These are phyloP conservation scores for Erodium maritimum DNA, from an alignment of 345 rosid genomes.

Conservation along the genomic window DNA sequence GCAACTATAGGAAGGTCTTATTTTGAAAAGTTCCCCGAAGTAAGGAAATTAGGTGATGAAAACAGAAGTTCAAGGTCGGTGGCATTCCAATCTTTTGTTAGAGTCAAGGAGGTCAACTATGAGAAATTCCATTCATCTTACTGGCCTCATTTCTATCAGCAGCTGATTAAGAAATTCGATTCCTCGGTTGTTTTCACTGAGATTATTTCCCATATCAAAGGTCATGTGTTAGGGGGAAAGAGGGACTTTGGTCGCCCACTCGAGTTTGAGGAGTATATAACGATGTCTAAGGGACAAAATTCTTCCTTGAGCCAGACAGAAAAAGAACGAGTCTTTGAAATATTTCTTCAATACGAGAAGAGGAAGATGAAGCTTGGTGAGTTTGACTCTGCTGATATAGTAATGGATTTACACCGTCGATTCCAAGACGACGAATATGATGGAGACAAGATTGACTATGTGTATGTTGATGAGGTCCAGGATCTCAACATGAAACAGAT, in stretches of 20 bases:
- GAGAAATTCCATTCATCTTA: slow-evolving; percentile 34
- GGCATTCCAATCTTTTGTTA: slow-evolving; percentile 19
- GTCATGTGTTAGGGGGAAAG: slow-evolving; percentile 13
- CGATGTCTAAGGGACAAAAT: slow-evolving; percentile 21
- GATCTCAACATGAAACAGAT: slow-evolving; percentile 50
- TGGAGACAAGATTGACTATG: slow-evolving; percentile 31
- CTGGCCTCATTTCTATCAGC: slow-evolving; percentile 38
- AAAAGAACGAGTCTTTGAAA: slow-evolving; percentile 27
- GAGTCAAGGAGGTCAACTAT: slow-evolving; percentile 31
- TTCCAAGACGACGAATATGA: slow-evolving; percentile 14
- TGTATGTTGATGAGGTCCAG: slow-evolving; percentile 54
- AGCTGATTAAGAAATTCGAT: slow-evolving; percentile 28
- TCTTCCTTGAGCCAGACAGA: slow-evolving; percentile 20
- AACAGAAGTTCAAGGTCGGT: slow-evolving; percentile 13
- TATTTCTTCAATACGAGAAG: slow-evolving; percentile 32
- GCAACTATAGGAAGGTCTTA: slow-evolving; percentile 34
- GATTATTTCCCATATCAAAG: slow-evolving; percentile 46
- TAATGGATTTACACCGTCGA: slow-evolving; percentile 40
- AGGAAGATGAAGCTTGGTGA: slow-evolving; percentile 29
- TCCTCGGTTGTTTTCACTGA: slow-evolving; percentile 39
- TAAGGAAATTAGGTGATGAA: slow-evolving; percentile 14
- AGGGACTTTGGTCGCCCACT: slow-evolving; percentile 17
- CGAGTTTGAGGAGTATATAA: slow-evolving; percentile 21
- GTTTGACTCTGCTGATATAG: slow-evolving; percentile 48
- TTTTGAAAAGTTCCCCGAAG: slow-evolving; percentile 32